These are phyloP conservation scores for Melampsora larici-populina DNA, from an alignment of 1,284 basidiomycete species.

Conservation along the genomic window DNA sequence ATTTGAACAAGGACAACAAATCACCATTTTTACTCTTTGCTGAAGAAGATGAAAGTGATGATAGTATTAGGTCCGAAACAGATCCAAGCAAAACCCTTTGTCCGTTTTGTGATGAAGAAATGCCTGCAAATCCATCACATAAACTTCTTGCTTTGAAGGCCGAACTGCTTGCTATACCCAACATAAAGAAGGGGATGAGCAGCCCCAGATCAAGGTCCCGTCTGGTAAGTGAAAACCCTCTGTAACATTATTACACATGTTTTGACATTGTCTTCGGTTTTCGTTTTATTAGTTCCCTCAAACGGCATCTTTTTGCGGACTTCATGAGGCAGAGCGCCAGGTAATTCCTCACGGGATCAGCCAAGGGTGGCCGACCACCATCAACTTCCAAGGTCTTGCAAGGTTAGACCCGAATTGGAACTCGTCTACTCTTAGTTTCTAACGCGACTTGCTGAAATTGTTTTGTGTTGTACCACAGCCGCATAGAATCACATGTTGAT, in stretches of 20 bases:
- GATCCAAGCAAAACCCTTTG: not conserved
- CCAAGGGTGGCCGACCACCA: not conserved
- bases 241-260: not conserved
- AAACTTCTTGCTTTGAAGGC: not conserved
- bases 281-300: not conserved
- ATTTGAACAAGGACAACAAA: too few relatives aligned
- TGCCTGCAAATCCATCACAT: not conserved
- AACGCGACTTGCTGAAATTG: too few relatives aligned
- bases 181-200: not conserved
- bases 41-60: too few relatives aligned
- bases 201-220: too few relatives aligned
- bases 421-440: too few relatives aligned
- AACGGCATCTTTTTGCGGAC: not conserved
- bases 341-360: not conserved
- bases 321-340: not conserved
- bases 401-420: too few relatives aligned
- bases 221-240: too few relatives aligned
- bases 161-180: not conserved
- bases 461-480: too few relatives aligned
- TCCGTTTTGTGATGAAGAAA: not conserved
- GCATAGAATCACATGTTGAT: too few relatives aligned
- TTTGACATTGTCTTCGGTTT: not conserved
- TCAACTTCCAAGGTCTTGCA: not conserved
- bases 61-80: too few relatives aligned
- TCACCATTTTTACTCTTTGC: too few relatives aligned